These are phyloP conservation scores for Fennellomyces sp. DNA, from an alignment of 371 early-diverging fungal species.

Conservation along the genomic window DNA sequence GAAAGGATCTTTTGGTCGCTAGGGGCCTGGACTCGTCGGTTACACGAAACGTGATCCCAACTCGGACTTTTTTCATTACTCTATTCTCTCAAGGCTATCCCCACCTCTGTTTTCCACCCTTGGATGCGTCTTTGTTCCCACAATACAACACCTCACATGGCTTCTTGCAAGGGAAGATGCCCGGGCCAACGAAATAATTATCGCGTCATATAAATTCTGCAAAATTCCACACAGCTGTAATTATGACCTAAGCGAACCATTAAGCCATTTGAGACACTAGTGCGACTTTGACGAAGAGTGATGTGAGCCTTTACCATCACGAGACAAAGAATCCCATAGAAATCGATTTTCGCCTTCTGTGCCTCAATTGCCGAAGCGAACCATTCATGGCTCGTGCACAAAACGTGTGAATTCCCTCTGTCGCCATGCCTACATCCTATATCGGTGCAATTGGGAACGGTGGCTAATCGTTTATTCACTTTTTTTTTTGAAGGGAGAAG, in stretches of 20 bases:
- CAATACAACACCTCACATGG: neutral
- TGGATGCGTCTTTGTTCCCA: neutral
- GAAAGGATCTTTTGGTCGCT: neutral
- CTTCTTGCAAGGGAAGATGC: too few species aligned
- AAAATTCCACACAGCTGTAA: too few species aligned
- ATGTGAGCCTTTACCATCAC: neutral
- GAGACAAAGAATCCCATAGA: neutral
- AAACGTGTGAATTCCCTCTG: too few species aligned
- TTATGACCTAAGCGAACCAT: too few species aligned
- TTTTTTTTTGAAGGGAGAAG: too few species aligned
- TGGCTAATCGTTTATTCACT: too few species aligned
- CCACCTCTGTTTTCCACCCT: neutral
- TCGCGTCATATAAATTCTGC: neutral
- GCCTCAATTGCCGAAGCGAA: neutral
- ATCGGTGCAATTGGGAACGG: too few species aligned
- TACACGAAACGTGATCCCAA: neutral
- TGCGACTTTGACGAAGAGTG: neutral
- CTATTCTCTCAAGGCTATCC: too few species aligned
- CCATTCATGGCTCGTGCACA: neutral
- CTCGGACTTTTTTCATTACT: neutral
- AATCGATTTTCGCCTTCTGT: neutral
- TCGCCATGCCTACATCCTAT: too few species aligned
- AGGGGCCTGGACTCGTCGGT: slow-evolving; percentile 2
- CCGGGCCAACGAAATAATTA: neutral
- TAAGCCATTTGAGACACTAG: too few species aligned